phyloP scores from a whole-genome alignment of 768 basidiomycete species.

The Piloderma croceum region DNA sequence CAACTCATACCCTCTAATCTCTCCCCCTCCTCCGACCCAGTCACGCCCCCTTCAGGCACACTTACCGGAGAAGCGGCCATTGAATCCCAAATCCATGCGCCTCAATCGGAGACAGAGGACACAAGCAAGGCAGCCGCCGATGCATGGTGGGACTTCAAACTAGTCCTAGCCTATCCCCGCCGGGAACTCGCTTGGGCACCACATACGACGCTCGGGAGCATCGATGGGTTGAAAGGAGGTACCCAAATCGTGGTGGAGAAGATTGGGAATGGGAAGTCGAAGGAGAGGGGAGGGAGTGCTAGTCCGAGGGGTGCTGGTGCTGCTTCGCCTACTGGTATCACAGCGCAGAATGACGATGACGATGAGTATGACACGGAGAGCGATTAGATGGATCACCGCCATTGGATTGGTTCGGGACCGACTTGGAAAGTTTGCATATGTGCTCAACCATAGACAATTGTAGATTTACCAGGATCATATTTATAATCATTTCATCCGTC shows the following conservation, averaged over 20 bases:
- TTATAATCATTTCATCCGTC: too few relatives aligned
- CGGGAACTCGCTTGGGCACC: slow-evolving; percentile 50
- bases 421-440: too few relatives aligned
- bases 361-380: slow-evolving; percentile 56
- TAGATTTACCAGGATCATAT: slow-evolving; percentile 1
- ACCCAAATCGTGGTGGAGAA: slow-evolving; percentile 63
- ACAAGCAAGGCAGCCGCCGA: slow-evolving; percentile 16
- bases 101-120: neutral
- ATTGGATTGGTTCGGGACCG: too few relatives aligned
- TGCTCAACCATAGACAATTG: slow-evolving; percentile 3
- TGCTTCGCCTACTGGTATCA: slow-evolving; percentile 3
- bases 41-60: slow-evolving; percentile 32
- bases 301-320: slow-evolving; percentile 10
- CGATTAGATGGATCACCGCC: too few relatives aligned
- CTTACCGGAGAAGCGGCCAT: slow-evolving; percentile 26
- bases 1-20: slow-evolving; percentile 43
- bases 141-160: slow-evolving; percentile 70
- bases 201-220: slow-evolving; percentile 34
- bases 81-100: slow-evolving; percentile 25
- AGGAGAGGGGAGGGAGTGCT: slow-evolving; percentile 9
- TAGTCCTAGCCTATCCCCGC: slow-evolving; percentile 67
- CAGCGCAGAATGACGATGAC: slow-evolving; percentile 31
- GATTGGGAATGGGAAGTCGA: slow-evolving; percentile 9
- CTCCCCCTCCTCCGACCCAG: slow-evolving; percentile 36
- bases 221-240: slow-evolving; percentile 47